Evolutionary conservation across 1,284 basidiomycete genomes (phyloP), one percentile per base, ranked within the genome.

Genomic region (Cryptococcus sp.): DNA sequence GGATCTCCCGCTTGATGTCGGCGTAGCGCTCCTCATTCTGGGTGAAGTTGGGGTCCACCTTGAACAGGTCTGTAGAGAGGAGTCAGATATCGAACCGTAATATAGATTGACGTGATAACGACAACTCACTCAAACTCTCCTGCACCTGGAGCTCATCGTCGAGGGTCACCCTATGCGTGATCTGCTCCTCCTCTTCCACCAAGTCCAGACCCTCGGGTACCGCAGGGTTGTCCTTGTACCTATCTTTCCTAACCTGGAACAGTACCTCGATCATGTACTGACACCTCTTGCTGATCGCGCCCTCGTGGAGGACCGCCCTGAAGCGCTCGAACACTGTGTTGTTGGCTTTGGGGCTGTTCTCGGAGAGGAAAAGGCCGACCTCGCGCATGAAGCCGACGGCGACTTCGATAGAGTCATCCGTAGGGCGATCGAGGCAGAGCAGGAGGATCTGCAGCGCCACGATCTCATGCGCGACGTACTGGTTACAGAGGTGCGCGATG

Each of bases 251-350:
- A 11, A 97, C 91, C 77, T 96, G 93, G 88, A 97, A 96, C 52
- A 96, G 81, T 4, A 98, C 95, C 78, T 98, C 96, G 69, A 99
- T 93, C 96, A 98, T 98, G 79, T 97, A 99, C 73, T 98, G 95
- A 24, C 97, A 92, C 64, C 96, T 86, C 71, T 98, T 94, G 71
- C 89, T 91, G 76, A 98, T 95, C 42, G 83, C 80, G 46, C 91
- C 93, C 75, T 98, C 96, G 77, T 98, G 96, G 44, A 99, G 80
- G 6, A 98, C 92, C 0, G 91, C 90, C 48, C 95, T 87, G 84
- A 98, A 98, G 39, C 93, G 88, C 75, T 98, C 96, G 72, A 87
- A 98, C 43, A 97, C 87, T 50, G 86, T 87, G 40, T 91, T 88
- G 71, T 91, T 97, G 59, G 91, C 93, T 75, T 94, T 93, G 20